Conservation (phyloP, 2,329 filamentous ascomycete genomes). For the Xylariaceae sp. region DNA sequence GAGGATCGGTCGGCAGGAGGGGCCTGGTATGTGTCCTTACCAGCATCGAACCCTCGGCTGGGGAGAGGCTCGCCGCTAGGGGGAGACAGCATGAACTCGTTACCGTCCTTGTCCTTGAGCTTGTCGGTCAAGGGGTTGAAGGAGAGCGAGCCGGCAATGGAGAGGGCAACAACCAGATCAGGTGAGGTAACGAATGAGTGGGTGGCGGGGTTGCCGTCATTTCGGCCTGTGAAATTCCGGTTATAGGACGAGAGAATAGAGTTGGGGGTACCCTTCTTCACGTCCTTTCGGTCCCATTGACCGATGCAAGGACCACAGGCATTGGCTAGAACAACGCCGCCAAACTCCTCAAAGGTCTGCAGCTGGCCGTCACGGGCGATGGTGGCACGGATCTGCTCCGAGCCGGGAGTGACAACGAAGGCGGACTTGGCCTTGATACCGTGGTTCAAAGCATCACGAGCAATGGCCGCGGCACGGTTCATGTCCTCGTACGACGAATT, state of each 20-base stretch:
- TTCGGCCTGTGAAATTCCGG: constrained; percentile 98
- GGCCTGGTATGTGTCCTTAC: constrained; percentile 91
- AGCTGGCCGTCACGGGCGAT: constrained; percentile 88
- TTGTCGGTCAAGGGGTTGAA: constrained; percentile 95
- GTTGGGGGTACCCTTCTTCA: constrained; percentile 93
- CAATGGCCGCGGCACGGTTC: constrained; percentile 87
- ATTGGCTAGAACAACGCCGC: constrained; percentile 90
- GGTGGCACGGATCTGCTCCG: constrained; percentile 92
- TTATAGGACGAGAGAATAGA: constrained; percentile 99
- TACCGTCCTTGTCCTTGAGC: constrained; percentile 91
- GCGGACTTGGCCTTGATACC: constrained; percentile 89
- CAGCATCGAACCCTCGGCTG: constrained; percentile 76
- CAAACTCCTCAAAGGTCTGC: constrained; percentile 92
- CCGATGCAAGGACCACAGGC: constrained; percentile 90
- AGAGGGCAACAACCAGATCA: constrained; percentile 81
- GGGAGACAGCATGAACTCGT: constrained; percentile 82
- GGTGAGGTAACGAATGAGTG: constrained; percentile 91
- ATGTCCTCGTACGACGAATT: constrained; percentile 87
- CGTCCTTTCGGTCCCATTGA: constrained; percentile 90
- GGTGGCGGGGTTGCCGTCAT: constrained; percentile 91
- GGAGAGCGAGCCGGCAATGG: constrained; percentile 74
- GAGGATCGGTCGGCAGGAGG: constrained; percentile 72
- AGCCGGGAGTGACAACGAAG: constrained; percentile 94
- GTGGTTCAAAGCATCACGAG: constrained; percentile 82
- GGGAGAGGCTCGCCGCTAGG: constrained; percentile 82